phyloP scores from a whole-genome alignment of 495 filamentous ascomycete genomes.

The Umbilicaria muhlenbergii region DNA sequence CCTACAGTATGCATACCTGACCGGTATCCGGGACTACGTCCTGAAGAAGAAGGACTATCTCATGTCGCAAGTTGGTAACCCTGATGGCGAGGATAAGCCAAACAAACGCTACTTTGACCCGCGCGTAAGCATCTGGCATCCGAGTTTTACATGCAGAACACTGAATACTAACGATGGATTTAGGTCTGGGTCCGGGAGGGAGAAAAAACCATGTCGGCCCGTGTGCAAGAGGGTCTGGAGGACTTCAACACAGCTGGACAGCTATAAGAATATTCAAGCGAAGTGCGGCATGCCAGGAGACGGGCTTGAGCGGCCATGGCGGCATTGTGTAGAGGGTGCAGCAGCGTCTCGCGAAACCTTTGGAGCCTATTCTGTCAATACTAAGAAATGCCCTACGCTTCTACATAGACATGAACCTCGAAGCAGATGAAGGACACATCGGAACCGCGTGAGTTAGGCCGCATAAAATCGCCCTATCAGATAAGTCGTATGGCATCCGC shows the following conservation, averaged over 20 bases:
- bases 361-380: too few relatives aligned
- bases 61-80: conserved; percentile 73
- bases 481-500: too few relatives aligned
- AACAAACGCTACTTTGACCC: conserved; percentile 99
- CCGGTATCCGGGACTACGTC: conserved; percentile 85
- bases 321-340: too few relatives aligned
- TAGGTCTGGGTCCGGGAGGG: conserved; percentile 77
- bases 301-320: too few relatives aligned
- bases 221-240: conserved; percentile 62
- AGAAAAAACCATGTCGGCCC: conserved; percentile 87
- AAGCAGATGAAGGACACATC: too few relatives aligned
- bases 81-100: conserved; percentile 87
- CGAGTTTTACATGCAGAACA: background rate
- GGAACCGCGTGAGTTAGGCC: too few relatives aligned
- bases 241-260: conserved; percentile 86
- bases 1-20: conserved; percentile 59
- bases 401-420: too few relatives aligned
- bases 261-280: conserved; percentile 40
- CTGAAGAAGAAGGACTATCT: conserved; percentile 92
- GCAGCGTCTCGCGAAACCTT: too few relatives aligned
- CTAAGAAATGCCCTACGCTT: too few relatives aligned
- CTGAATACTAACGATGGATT: conserved; percentile 2
- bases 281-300: background rate
- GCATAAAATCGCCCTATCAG: too few relatives aligned
- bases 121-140: conserved; percentile 25